Evolutionary conservation across 345 rosid species (phyloP).

Genomic region (Hibiscus tridactylites): DNA sequence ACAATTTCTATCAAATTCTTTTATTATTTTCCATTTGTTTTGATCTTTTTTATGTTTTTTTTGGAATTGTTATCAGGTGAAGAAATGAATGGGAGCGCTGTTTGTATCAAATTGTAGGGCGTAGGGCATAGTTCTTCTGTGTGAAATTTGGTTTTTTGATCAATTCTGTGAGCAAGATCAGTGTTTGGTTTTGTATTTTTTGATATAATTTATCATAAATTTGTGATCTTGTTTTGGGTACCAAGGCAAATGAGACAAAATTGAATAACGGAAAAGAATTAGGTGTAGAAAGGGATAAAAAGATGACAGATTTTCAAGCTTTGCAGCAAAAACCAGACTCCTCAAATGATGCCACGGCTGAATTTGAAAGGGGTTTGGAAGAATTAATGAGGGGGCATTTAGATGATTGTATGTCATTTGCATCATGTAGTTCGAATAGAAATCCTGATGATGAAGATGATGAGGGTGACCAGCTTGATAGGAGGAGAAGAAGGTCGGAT

Average conservation of each 20-base stretch:
- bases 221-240: slow-evolving; percentile 6
- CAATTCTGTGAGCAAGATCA: background rate
- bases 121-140: background rate
- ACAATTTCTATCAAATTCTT: background rate
- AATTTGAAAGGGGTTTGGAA: slow-evolving; percentile 76
- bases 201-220: background rate
- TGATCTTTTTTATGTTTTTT: background rate
- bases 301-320: slow-evolving; percentile 73
- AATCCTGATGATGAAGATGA: slow-evolving; percentile 64
- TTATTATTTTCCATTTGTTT: background rate
- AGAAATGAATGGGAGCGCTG: slow-evolving; percentile 17
- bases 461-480: slow-evolving; percentile 73
- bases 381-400: slow-evolving; percentile 82
- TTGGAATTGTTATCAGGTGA: slow-evolving; percentile 12
- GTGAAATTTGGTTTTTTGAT: background rate
- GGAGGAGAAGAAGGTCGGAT: slow-evolving; percentile 84
- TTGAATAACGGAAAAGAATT: background rate
- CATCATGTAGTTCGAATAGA: slow-evolving; percentile 71
- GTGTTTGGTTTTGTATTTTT: slow-evolving; percentile 7
- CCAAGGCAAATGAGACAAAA: background rate
- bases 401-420: slow-evolving; percentile 82
- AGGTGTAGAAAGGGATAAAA: background rate
- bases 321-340: slow-evolving; percentile 77
- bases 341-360: slow-evolving; percentile 42
- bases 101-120: slow-evolving; percentile 9